Base-by-base conservation (phyloP, 768 basidiomycete species). In the Neoboletus brunneissimus region DNA sequence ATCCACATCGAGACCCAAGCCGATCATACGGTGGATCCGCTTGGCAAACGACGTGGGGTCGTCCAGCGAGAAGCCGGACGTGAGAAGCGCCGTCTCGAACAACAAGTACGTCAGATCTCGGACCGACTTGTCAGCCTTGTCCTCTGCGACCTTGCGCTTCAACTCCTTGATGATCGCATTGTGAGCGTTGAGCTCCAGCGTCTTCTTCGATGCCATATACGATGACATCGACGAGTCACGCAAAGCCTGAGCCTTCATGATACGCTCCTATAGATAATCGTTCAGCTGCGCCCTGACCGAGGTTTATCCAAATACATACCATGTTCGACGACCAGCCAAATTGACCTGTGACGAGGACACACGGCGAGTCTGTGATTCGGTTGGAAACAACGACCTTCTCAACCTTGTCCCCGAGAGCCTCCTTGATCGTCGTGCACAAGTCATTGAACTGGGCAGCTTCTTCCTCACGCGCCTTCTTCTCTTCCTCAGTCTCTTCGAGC, bases 251-350 rank as follows among this genome's bases (percentile, higher is more conserved):
- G 96, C 94, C 78, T 96, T 96, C 96, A 98, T 98, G 81, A 98
- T 97, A 75, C 95, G 88, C 75, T 95, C 91, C 85, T 87, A 64
- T 42, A 67, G 0, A 37, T 34, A 20, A 31, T 35, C 29, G 15
- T 50, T 66, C 12, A 64, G 34, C 22, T 15, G 43, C 32, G 22
- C 22, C 49, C 22, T 10, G 4, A 15, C 9, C 5, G 29, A 4
- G 10, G 32, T 25, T 15, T 34, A 42, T 29, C 54, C 16, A 23
- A 29, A 73, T 81, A 73, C 81, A 45, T 60, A 87, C 89, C 96
- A 98, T 98, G 83, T 98, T 98, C 54, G 95, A 94, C 27, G 94
- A 97, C 96, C 96, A 99, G 54, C 96, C 97, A 76, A 98, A 99
- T 74, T 98, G 95, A 55, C 96, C 96, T 57, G 97, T 98, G 70